Conservation (phyloP, 495 filamentous ascomycete species). For the Glarea lozoyensis region DNA sequence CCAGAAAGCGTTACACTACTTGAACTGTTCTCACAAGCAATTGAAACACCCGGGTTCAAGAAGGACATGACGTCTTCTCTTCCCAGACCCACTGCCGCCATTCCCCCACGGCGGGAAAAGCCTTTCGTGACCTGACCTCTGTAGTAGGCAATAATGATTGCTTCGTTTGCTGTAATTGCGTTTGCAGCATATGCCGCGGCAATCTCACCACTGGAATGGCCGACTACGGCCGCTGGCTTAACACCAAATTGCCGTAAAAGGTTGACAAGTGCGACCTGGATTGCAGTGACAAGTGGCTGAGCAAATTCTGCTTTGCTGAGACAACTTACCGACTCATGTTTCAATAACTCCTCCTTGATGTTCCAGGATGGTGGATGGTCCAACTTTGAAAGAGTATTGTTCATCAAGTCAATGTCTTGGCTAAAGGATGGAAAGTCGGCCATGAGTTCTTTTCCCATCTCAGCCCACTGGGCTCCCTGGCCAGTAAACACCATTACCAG, state of each 20-base stretch:
- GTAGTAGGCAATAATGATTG: slow-evolving; percentile 45
- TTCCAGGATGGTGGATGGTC: neutral
- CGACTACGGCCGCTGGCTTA: slow-evolving; percentile 42
- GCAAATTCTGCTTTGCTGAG: slow-evolving; percentile 37
- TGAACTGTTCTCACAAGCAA: slow-evolving; percentile 50
- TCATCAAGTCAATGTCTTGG: neutral
- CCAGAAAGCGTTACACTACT: slow-evolving; percentile 50
- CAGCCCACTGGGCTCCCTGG: slow-evolving; percentile 36
- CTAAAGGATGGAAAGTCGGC: slow-evolving; percentile 27
- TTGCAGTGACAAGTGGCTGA: slow-evolving; percentile 42
- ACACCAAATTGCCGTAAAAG: slow-evolving; percentile 46
- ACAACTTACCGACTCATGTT: slow-evolving; percentile 26
- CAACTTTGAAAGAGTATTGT: neutral
- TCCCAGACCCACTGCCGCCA: slow-evolving; percentile 42
- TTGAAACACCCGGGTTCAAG: slow-evolving; percentile 8
- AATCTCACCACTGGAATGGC: slow-evolving; percentile 61
- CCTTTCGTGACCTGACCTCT: slow-evolving; percentile 18
- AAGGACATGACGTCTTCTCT: slow-evolving; percentile 30
- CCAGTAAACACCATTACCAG: slow-evolving; percentile 17
- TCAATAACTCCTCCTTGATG: slow-evolving; percentile 1
- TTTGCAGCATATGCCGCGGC: slow-evolving; percentile 44
- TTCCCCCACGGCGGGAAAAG: slow-evolving; percentile 25
- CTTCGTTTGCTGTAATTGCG: slow-evolving; percentile 38
- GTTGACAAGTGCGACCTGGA: slow-evolving; percentile 44
- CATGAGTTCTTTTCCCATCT: slow-evolving; percentile 46